These are phyloP conservation scores for Apiotrichum montevideense DNA, from an alignment of 1,284 basidiomycete species.

Conservation along the genomic window DNA sequence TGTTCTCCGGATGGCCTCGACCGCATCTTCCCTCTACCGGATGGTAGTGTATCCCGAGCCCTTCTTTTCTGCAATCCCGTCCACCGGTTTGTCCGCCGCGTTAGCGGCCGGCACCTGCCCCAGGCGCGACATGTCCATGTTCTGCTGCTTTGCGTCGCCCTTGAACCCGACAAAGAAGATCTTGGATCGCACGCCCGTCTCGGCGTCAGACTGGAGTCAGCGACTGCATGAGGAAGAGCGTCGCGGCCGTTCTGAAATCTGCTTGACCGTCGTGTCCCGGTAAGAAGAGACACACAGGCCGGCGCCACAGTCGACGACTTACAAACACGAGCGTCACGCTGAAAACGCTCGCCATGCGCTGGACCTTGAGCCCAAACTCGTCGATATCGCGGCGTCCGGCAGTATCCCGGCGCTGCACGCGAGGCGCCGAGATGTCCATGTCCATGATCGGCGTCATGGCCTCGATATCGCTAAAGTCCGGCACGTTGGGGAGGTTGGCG, in stretches of 20 bases:
- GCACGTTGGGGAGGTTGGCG: constrained; percentile 40
- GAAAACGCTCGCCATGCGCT: constrained; percentile 45
- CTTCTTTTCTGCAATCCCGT: constrained; percentile 43
- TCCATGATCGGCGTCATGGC: constrained; percentile 44
- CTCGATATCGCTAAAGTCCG: constrained; percentile 44
- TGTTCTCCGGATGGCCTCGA: too few relatives aligned
- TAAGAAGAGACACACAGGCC: too few relatives aligned
- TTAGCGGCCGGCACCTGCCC: constrained; percentile 38
- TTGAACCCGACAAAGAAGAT: constrained; percentile 43
- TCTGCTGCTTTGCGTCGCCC: constrained; percentile 38
- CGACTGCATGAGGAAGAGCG: not conserved
- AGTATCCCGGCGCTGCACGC: constrained; percentile 21
- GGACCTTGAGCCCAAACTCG: constrained; percentile 47
- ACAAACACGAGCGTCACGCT: constrained; percentile 44
- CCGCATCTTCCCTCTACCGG: not conserved
- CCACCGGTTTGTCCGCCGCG: constrained; percentile 41
- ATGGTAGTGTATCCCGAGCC: constrained; percentile 33
- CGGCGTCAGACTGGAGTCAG: constrained; percentile 33
- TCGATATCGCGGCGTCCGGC: constrained; percentile 44
- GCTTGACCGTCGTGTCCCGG: too few relatives aligned
- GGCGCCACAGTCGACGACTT: constrained; percentile 12
- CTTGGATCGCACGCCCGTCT: constrained; percentile 22
- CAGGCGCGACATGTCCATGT: constrained; percentile 43
- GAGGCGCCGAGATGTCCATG: constrained; percentile 33
- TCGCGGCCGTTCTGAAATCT: too few relatives aligned